phyloP scores from a whole-genome alignment of 2,329 filamentous ascomycete genomes.

The Sarocladiaceae sp. region DNA sequence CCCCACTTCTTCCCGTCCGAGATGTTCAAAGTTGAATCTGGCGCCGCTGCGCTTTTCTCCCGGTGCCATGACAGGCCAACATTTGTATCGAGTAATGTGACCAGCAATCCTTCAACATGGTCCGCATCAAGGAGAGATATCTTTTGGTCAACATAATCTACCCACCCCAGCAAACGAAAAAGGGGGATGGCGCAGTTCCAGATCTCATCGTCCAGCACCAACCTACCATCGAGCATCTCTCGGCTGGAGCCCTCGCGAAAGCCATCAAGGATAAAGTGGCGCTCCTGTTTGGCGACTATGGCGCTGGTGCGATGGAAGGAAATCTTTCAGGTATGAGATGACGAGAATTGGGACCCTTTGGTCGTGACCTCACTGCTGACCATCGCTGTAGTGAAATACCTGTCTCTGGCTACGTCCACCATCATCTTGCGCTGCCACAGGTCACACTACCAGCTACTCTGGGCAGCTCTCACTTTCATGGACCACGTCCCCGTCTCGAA shows the following conservation, averaged over 20 bases:
- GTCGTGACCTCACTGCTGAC: neutral
- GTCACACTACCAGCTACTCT: slow-evolving; percentile 78
- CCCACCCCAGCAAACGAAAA: slow-evolving; percentile 46
- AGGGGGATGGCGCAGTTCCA: slow-evolving; percentile 35
- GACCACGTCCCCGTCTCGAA: slow-evolving; percentile 56
- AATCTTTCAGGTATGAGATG: slow-evolving; percentile 56
- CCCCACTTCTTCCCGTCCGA: too few species aligned
- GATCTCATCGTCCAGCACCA: slow-evolving; percentile 68
- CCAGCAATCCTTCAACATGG: slow-evolving; percentile 60
- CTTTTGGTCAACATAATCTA: slow-evolving; percentile 93
- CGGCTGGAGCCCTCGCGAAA: slow-evolving; percentile 56
- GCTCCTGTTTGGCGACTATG: slow-evolving; percentile 82
- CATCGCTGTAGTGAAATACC: slow-evolving; percentile 78
- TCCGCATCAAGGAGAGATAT: slow-evolving; percentile 93
- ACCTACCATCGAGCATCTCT: slow-evolving; percentile 69
- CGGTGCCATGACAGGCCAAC: too few species aligned
- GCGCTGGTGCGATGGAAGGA: slow-evolving; percentile 65
- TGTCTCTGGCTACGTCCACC: slow-evolving; percentile 86
- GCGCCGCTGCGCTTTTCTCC: too few species aligned
- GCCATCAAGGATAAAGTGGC: slow-evolving; percentile 65
- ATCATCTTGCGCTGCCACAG: slow-evolving; percentile 83
- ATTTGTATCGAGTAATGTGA: too few species aligned
- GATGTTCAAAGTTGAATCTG: too few species aligned
- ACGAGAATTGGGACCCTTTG: too few species aligned
- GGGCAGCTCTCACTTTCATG: slow-evolving; percentile 82